Conservation (phyloP, 495 filamentous ascomycete species). For the Xylaria longipes region DNA sequence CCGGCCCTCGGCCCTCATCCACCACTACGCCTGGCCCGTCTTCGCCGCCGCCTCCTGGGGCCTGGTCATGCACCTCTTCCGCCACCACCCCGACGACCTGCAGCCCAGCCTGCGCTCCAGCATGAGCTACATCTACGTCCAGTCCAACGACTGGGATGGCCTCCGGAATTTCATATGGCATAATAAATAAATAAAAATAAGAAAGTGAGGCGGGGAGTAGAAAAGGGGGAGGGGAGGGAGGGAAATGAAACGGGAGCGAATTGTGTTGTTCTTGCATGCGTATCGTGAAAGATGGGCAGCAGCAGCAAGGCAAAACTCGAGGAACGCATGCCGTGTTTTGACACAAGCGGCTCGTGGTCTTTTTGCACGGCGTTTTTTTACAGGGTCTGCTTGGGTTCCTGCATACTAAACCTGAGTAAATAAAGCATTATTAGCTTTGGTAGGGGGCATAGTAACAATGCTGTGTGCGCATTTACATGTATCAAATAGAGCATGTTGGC, state of each 20-base stretch:
- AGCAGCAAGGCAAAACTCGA: not conserved
- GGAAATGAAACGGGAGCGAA: not conserved
- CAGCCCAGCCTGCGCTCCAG: constrained; percentile 90
- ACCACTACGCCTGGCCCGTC: constrained; percentile 80
- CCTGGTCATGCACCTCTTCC: constrained; percentile 92
- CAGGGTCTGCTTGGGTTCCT: not conserved
- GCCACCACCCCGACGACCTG: constrained; percentile 86
- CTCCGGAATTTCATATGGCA: constrained; percentile 79
- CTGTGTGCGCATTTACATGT: not conserved
- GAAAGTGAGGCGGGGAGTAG: not conserved
- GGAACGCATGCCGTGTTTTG: not conserved
- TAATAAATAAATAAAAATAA: constrained; percentile 68
- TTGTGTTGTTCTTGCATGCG: not conserved
- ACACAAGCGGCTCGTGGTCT: not conserved
- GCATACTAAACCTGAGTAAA: not conserved
- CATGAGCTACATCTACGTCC: constrained; percentile 95
- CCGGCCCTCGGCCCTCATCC: constrained; percentile 53
- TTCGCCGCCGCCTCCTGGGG: constrained; percentile 93
- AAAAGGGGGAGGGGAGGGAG: not conserved
- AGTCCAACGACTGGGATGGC: constrained; percentile 84
- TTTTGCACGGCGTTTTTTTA: constrained; percentile 9
- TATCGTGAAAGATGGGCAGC: not conserved
- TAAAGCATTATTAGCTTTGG: not conserved
- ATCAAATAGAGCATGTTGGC: not conserved
- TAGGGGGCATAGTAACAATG: not conserved